Evolutionary conservation across 1,284 basidiomycete genomes (phyloP).

Genomic region (Volvariella volvacea): DNA sequence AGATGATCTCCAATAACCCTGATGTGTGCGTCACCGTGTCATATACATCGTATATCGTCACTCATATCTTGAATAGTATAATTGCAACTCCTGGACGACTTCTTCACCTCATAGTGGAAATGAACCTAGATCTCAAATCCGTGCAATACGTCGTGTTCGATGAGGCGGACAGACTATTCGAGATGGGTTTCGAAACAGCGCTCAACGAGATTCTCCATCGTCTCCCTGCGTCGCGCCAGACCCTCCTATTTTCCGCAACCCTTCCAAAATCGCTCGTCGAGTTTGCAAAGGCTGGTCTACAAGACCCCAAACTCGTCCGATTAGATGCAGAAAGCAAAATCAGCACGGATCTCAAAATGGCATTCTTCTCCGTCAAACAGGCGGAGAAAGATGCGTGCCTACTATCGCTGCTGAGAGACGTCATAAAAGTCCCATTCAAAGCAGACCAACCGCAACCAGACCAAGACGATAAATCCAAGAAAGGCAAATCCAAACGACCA

Average conservation of each 20-base stretch:
- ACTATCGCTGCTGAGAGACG: slow-evolving; percentile 77
- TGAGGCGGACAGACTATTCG: slow-evolving; percentile 96
- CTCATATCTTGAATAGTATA: slow-evolving; percentile 46
- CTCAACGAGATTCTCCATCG: slow-evolving; percentile 88
- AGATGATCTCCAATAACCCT: slow-evolving; percentile 90
- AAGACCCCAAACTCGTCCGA: slow-evolving; percentile 91
- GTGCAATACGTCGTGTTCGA: slow-evolving; percentile 95
- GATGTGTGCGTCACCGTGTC: slow-evolving; percentile 67
- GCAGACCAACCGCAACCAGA: slow-evolving; percentile 21
- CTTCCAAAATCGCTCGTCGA: slow-evolving; percentile 94
- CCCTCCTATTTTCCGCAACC: slow-evolving; percentile 93
- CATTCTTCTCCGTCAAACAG: slow-evolving; percentile 91
- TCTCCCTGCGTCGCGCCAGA: slow-evolving; percentile 84
- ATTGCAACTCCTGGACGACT: slow-evolving; percentile 97
- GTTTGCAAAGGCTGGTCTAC: slow-evolving; percentile 94
- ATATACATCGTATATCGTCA: neutral
- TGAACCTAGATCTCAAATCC: slow-evolving; percentile 89
- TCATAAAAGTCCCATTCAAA: slow-evolving; percentile 75
- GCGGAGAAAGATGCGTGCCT: slow-evolving; percentile 94
- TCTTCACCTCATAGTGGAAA: slow-evolving; percentile 93
- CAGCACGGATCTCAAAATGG: slow-evolving; percentile 88
- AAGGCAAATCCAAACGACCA: slow-evolving; percentile 44
- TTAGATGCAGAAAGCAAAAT: slow-evolving; percentile 96
- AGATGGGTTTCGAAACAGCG: slow-evolving; percentile 95
- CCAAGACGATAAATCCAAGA: slow-evolving; percentile 27